These are phyloP conservation scores for Ceriops decandra DNA, from an alignment of 345 rosid genomes.

Conservation along the genomic window DNA sequence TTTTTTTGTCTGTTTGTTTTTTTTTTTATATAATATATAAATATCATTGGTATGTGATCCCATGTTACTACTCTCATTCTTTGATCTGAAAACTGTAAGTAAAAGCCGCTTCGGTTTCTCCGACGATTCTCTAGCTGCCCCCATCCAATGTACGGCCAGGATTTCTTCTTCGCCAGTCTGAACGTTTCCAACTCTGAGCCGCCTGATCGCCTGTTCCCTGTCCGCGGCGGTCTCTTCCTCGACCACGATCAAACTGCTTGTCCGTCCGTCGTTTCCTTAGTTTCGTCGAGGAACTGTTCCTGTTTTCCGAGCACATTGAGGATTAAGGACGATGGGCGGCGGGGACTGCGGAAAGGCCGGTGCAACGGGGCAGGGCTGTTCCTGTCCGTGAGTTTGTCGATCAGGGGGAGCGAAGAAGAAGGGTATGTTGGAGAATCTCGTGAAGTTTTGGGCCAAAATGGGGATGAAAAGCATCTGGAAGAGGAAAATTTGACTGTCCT, in stretches of 20 bases:
- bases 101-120: not conserved
- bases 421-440: constrained; percentile 45
- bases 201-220: constrained; percentile 19
- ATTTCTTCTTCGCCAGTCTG: constrained; percentile 37
- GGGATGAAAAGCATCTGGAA: constrained; percentile 21
- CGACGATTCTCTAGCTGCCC: not conserved
- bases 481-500: constrained; percentile 15
- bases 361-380: constrained; percentile 31
- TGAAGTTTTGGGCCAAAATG: constrained; percentile 31
- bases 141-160: constrained; percentile 45
- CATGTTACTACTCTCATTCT: not conserved
- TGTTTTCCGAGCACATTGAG: constrained; percentile 22
- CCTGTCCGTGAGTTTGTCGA: constrained; percentile 64
- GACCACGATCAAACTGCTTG: constrained; percentile 27
- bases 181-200: constrained; percentile 29
- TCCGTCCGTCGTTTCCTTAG: constrained; percentile 44
- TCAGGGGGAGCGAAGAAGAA: constrained; percentile 40
- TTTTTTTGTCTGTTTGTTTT: no score
- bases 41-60: not conserved
- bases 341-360: constrained; percentile 10
- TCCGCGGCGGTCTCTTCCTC: constrained; percentile 56
- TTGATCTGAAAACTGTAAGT: no score
- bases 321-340: constrained; percentile 25
- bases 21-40: no score
- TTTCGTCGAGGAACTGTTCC: constrained; percentile 19